phyloP scores from a whole-genome alignment of 2,329 filamentous ascomycete species.

The Penicillium aurantiogriseum region DNA sequence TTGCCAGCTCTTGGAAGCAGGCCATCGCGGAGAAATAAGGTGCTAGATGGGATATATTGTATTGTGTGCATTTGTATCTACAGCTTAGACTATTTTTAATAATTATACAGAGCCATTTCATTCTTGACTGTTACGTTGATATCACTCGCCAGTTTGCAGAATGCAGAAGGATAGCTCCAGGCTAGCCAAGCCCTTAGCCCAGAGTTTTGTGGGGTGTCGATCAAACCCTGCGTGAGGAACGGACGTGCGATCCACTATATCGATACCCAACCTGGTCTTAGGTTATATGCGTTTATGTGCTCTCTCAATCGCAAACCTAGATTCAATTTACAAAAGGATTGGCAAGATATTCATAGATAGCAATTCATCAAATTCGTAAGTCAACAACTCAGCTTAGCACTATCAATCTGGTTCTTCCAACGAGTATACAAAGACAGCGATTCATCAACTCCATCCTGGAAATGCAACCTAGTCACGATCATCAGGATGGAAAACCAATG shows the following conservation, averaged over 20 bases:
- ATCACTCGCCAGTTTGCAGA: background rate
- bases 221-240: background rate
- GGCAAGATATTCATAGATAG: background rate
- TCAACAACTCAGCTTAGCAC: background rate
- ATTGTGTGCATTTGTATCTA: background rate
- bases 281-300: background rate
- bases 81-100: constrained; percentile 2
- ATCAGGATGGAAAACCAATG: constrained; percentile 53
- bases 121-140: background rate
- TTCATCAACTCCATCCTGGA: background rate
- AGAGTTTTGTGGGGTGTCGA: background rate
- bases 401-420: background rate
- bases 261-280: background rate
- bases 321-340: no score
- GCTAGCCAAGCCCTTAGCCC: background rate
- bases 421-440: background rate
- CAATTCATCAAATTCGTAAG: background rate
- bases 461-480: constrained; percentile 24
- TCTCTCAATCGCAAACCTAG: no score
- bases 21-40: constrained; percentile 8
- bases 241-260: background rate
- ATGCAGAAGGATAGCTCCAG: background rate
- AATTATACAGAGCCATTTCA: background rate
- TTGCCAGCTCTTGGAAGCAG: constrained; percentile 19
- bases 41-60: background rate